Percentiles rank a stretch among this genome's conserved stretches.
Evolutionary conservation across 2,329 filamentous ascomycete species (phyloP).

Genomic region (Gliomastix tumulicola): DNA sequence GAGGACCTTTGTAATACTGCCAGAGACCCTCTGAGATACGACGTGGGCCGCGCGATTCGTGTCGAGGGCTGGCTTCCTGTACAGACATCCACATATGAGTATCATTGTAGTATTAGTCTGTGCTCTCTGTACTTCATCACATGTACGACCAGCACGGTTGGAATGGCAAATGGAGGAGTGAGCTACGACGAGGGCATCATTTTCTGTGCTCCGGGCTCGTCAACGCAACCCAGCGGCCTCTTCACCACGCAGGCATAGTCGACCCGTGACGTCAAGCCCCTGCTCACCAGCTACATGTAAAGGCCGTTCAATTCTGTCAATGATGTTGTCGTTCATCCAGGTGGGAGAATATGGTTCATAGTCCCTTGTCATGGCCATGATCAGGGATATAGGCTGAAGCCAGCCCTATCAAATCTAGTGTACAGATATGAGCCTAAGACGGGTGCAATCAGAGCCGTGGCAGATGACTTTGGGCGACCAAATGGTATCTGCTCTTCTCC

Average conservation of each 20-base stretch:
- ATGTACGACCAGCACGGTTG: too few relatives aligned
- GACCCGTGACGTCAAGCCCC: slow-evolving; percentile 15
- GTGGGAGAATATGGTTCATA: slow-evolving; percentile 42
- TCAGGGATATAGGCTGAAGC: slow-evolving; percentile 35
- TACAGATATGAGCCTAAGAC: slow-evolving; percentile 36
- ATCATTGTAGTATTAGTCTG: too few relatives aligned
- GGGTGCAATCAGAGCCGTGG: slow-evolving; percentile 32
- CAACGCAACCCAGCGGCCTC: slow-evolving; percentile 15
- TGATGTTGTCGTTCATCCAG: slow-evolving; percentile 34
- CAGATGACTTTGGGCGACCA: slow-evolving; percentile 38
- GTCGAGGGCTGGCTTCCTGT: too few relatives aligned
- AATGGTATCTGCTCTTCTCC: slow-evolving; percentile 40
- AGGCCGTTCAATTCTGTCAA: slow-evolving; percentile 41
- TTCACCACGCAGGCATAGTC: slow-evolving; percentile 21
- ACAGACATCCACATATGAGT: too few relatives aligned
- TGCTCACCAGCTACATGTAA: slow-evolving; percentile 32
- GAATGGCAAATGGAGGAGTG: slow-evolving; percentile 41
- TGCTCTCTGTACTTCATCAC: too few relatives aligned
- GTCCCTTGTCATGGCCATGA: slow-evolving; percentile 40
- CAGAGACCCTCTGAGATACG: too few relatives aligned
- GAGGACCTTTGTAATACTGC: too few relatives aligned
- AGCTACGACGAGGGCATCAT: slow-evolving; percentile 33
- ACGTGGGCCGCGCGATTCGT: too few relatives aligned
- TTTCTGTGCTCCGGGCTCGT: slow-evolving; percentile 31
- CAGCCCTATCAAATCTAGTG: slow-evolving; percentile 36